A percentile compares a stretch with the other conserved stretches of the same genome.
Conservation (phyloP, 495 filamentous ascomycete genomes). For the Penicillium psychrofluorescens region DNA sequence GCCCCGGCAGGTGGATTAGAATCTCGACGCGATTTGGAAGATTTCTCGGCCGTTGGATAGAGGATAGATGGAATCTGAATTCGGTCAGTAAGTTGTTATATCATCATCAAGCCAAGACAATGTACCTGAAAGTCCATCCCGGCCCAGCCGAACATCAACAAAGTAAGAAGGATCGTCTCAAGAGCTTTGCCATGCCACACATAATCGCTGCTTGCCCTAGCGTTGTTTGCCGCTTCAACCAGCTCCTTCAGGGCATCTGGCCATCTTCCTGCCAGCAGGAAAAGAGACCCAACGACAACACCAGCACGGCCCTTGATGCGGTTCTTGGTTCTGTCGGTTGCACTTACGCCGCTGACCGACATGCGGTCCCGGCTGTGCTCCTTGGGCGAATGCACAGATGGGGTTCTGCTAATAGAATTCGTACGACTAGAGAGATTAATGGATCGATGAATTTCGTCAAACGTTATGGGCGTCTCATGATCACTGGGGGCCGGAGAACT, state of each 20-base stretch:
- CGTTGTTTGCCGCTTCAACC: slow-evolving; percentile 66
- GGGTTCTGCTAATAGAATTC: slow-evolving; percentile 22
- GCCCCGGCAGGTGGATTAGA: slow-evolving; percentile 29
- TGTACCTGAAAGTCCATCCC: slow-evolving; percentile 79
- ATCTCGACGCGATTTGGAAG: slow-evolving; percentile 41
- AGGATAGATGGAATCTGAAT: slow-evolving; percentile 56
- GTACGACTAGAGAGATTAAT: slow-evolving; percentile 37
- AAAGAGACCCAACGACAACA: slow-evolving; percentile 77
- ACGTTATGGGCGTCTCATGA: slow-evolving; percentile 58
- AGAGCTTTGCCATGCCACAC: slow-evolving; percentile 95
- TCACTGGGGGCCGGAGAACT: slow-evolving; percentile 38
- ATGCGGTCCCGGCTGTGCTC: slow-evolving; percentile 66
- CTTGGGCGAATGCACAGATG: slow-evolving; percentile 30
- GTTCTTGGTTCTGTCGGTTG: slow-evolving; percentile 71
- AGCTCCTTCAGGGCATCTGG: slow-evolving; percentile 83
- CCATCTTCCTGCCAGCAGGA: slow-evolving; percentile 84
- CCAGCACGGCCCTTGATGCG: slow-evolving; percentile 76
- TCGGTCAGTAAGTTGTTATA: background rate
- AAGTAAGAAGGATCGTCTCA: slow-evolving; percentile 73
- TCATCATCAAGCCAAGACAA: background rate
- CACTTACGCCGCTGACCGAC: slow-evolving; percentile 77
- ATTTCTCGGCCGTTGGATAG: slow-evolving; percentile 51
- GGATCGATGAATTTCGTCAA: slow-evolving; percentile 59
- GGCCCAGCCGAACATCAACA: slow-evolving; percentile 79
- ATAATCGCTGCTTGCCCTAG: slow-evolving; percentile 79